phyloP scores from a whole-genome alignment of 495 filamentous ascomycete species.

The Penicillium angulare region DNA sequence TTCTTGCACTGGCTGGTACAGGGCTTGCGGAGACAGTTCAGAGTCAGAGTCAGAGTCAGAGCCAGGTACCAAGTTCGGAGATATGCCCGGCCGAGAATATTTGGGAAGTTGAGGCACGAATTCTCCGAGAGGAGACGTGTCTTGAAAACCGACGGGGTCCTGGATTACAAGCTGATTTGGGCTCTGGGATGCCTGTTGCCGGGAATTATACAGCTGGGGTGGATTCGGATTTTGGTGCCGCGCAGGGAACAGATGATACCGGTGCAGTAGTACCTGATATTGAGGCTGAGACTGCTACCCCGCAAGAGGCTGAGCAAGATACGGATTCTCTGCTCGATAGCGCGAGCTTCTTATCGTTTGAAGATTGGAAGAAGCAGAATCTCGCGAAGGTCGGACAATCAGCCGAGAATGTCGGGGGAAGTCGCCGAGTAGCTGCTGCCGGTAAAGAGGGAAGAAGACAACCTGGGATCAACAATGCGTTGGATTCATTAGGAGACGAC shows the following conservation, averaged over 20 bases:
- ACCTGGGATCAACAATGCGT: constrained; percentile 59
- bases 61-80: not conserved
- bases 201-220: constrained; percentile 6
- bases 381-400: constrained; percentile 84
- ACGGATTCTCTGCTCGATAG: constrained; percentile 72
- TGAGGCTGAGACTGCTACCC: not conserved
- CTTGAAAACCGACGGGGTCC: constrained; percentile 16
- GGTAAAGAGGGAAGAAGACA: constrained; percentile 44
- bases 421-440: constrained; percentile 34
- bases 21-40: constrained; percentile 4
- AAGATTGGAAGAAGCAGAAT: constrained; percentile 97
- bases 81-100: constrained; percentile 13
- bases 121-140: constrained; percentile 17
- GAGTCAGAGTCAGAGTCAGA: not conserved
- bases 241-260: not conserved
- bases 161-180: not conserved
- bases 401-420: constrained; percentile 63
- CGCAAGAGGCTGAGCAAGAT: constrained; percentile 47
- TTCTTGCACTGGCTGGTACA: constrained; percentile 7
- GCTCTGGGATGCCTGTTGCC: not conserved
- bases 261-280: no score
- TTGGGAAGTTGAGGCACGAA: constrained; percentile 19
- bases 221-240: constrained; percentile 1
- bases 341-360: constrained; percentile 90
- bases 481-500: constrained; percentile 82